Evolutionary conservation across 2,329 filamentous ascomycete genomes (phyloP).

Genomic region (Lachnellula willkommii): DNA sequence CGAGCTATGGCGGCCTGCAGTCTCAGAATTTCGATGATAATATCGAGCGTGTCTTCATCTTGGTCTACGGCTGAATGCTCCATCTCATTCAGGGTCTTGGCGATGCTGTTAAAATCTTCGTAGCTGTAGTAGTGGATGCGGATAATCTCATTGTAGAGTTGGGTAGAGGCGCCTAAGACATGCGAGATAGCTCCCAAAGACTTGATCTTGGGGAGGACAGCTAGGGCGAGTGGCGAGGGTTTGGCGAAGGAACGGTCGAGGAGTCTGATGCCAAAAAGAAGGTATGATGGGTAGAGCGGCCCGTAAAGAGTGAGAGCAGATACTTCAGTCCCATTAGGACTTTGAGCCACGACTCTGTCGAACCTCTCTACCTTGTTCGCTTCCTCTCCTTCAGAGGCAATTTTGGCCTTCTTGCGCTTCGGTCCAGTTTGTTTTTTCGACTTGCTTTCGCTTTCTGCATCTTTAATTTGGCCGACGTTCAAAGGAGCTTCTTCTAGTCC

Average conservation of each 20-base stretch:
- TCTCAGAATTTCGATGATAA: conserved; percentile 22
- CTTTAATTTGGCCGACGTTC: conserved; percentile 7
- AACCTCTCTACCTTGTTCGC: not conserved
- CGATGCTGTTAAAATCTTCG: conserved; percentile 40
- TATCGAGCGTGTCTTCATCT: conserved; percentile 27
- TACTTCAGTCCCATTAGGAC: conserved; percentile 4
- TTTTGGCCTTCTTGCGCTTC: conserved; percentile 1
- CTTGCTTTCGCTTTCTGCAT: conserved; percentile 5
- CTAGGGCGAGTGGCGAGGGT: conserved; percentile 54
- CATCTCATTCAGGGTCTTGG: conserved; percentile 29
- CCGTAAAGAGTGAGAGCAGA: conserved; percentile 50
- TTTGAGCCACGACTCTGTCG: not conserved
- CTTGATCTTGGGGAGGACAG: conserved; percentile 62
- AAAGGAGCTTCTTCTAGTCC: conserved; percentile 40
- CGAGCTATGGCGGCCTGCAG: conserved; percentile 13
- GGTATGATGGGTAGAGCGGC: conserved; percentile 57
- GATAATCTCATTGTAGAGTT: conserved; percentile 64
- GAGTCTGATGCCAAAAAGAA: conserved; percentile 51
- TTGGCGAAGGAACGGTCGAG: conserved; percentile 53
- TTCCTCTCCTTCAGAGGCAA: not conserved
- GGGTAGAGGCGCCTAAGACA: conserved; percentile 64
- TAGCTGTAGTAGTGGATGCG: conserved; percentile 56
- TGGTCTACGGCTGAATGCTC: conserved; percentile 28
- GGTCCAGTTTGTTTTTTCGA: not conserved
- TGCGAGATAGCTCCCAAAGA: conserved; percentile 63